Base-by-base conservation (phyloP, 352 stramenopile genomes). In the Phytopythium kandeliae region DNA sequence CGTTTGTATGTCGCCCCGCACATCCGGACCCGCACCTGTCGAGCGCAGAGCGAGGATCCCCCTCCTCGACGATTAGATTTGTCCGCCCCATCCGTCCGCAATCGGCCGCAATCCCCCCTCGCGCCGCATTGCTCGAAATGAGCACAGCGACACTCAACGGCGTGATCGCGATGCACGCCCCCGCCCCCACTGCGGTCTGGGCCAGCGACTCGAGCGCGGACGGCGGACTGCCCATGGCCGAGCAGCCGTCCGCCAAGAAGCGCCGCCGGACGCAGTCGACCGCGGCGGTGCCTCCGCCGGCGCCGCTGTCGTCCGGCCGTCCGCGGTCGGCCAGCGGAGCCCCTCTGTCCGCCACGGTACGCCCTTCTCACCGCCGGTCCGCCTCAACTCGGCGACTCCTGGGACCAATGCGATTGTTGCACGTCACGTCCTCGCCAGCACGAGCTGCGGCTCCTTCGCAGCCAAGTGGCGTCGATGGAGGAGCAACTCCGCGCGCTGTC, bases 381-480 rank as follows among this genome's bases (percentile, higher is more conserved):
- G 22, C 11, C 19, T 10, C 38, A 30, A n/a, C 10, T 19, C 21
- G 21, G 11, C 38, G n/a, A 19, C 10, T 17, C 9, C 21, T 17
- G 21, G 19, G 38, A 17, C 16, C 16, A 48, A 30, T 51, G n/a
- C 41, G 12, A 37, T n/a, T 2, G 2, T 19, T 16, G 6, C 11
- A 9, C 15, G 16, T 13, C 40, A 4, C 11, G n/a, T 33, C 10
- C 5, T 33, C 10, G 5, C 10, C 33, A 54, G 2, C 60, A 75
- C 28, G 66, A 71, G 52, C 59, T 75, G 36, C 59, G 63, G 5
- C 45, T 69, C 4, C 40, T 75, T n/a, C 55, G 66, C 24, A 56
- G 54, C 9, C 63, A 71, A 41, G 66, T 75, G 21, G 66, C 59
- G 25, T 41, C 55, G 13, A 71, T 75, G 62, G 66, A 71, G 37